Evolutionary conservation across 176 grass and related monocot species (phyloP).

Genomic region (Themeda triandra): DNA sequence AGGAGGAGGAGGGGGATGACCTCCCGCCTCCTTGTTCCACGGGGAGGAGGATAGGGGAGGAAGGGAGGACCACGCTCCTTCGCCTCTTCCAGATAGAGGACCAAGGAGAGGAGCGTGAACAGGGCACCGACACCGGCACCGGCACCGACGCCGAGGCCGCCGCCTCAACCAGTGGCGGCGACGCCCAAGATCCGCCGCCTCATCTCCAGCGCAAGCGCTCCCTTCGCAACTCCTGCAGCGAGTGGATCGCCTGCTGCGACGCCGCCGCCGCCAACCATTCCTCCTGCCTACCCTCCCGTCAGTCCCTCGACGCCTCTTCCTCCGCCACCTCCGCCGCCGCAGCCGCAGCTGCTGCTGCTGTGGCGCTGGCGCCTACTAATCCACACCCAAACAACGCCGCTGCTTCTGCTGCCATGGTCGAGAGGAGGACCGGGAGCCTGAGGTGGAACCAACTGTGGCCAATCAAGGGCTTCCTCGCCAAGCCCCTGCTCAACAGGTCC

Average conservation of each 20-base stretch:
- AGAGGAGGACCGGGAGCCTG: constrained; percentile 21
- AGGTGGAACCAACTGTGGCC: constrained; percentile 47
- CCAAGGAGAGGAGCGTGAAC: constrained; percentile 7
- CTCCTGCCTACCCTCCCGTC: constrained; percentile 61
- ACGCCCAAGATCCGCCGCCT: constrained; percentile 9
- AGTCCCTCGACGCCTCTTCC: constrained; percentile 58
- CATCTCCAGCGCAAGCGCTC: constrained; percentile 46
- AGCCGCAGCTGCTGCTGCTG: neutral
- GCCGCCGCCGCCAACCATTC: constrained; percentile 33
- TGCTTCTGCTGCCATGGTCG: neutral
- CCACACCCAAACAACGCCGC: neutral
- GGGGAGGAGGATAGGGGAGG: neutral
- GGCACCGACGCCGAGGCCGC: neutral
- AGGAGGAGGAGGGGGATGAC: neutral
- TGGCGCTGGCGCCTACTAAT: neutral
- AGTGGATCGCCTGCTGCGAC: constrained; percentile 60
- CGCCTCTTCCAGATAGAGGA: constrained; percentile 60
- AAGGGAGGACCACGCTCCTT: constrained; percentile 45
- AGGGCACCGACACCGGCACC: neutral
- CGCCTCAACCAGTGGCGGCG: neutral
- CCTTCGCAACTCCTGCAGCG: constrained; percentile 56
- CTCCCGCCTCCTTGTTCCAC: neutral
- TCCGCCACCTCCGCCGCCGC: neutral
- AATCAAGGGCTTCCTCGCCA: constrained; percentile 42
- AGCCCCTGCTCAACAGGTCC: constrained; percentile 50